Conservation (phyloP, 495 filamentous ascomycete species). For the Wilcoxina mikolae region DNA sequence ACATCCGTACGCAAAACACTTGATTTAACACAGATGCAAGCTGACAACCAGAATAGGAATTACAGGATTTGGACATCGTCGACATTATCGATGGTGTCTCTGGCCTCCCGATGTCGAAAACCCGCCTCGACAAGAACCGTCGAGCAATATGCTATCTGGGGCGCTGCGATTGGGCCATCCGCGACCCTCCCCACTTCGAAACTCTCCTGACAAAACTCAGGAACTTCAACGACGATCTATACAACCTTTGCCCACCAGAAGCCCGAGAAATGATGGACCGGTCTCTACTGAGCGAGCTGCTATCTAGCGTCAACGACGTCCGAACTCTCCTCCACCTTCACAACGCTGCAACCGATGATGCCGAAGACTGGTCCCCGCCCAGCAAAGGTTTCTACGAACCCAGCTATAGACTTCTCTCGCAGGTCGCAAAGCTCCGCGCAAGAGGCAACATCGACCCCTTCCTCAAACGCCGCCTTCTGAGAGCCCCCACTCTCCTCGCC, state of each 20-base stretch:
- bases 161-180: slow-evolving; percentile 2
- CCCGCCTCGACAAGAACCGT: neutral
- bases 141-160: neutral
- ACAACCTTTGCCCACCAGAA: neutral
- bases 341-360: neutral
- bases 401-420: neutral
- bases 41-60: neutral
- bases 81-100: neutral
- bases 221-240: slow-evolving; percentile 1
- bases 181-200: neutral
- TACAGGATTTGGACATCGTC: neutral
- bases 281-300: neutral
- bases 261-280: slow-evolving; percentile 6
- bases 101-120: neutral
- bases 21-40: neutral
- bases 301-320: neutral
- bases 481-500: neutral
- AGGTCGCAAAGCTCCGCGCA: slow-evolving; percentile 4
- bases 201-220: neutral
- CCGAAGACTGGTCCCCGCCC: neutral
- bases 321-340: neutral
- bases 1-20: neutral
- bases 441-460: slow-evolving; percentile 1
- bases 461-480: neutral
- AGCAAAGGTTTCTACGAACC: neutral